Evolutionary conservation across 805 yeast species (phyloP).

Genomic region (Candida sphagnicola): DNA sequence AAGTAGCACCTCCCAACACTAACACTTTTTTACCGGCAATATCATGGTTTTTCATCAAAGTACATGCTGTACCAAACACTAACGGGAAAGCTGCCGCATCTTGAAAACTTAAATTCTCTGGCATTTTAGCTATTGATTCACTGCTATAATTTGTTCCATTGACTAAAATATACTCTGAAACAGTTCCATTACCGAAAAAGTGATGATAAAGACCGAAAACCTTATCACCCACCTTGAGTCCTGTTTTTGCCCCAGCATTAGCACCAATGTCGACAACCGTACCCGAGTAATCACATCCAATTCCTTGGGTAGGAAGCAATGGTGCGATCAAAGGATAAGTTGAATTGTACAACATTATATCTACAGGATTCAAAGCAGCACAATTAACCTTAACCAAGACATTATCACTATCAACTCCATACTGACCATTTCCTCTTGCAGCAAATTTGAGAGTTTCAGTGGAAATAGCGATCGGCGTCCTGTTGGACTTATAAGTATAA

Average conservation of each 20-base stretch:
- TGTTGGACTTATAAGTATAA: conserved; percentile 10
- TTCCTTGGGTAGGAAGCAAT: conserved; percentile 13
- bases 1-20: conserved; percentile 71
- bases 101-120: conserved; percentile 38
- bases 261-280: conserved; percentile 27
- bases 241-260: conserved; percentile 14
- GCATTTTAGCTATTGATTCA: conserved; percentile 11
- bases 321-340: conserved; percentile 7
- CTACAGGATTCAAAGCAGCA: conserved; percentile 33
- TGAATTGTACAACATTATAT: conserved; percentile 17
- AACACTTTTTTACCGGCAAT: conserved; percentile 48
- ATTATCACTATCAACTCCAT: conserved; percentile 12
- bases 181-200: conserved; percentile 31
- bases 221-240: conserved; percentile 23
- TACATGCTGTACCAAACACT: conserved; percentile 60
- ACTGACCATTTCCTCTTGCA: neutral
- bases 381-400: conserved; percentile 27
- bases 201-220: conserved; percentile 22
- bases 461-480: conserved; percentile 11
- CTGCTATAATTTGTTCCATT: conserved; percentile 27
- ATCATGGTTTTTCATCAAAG: conserved; percentile 28
- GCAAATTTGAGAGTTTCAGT: conserved; percentile 5
- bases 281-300: conserved; percentile 33
- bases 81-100: conserved; percentile 68
- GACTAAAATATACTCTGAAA: conserved; percentile 40